Evolutionary conservation across 169 alveolate genomes (phyloP), one percentile per base, ranked within the genome.

Genomic region (Cryptosporidium parvum): DNA sequence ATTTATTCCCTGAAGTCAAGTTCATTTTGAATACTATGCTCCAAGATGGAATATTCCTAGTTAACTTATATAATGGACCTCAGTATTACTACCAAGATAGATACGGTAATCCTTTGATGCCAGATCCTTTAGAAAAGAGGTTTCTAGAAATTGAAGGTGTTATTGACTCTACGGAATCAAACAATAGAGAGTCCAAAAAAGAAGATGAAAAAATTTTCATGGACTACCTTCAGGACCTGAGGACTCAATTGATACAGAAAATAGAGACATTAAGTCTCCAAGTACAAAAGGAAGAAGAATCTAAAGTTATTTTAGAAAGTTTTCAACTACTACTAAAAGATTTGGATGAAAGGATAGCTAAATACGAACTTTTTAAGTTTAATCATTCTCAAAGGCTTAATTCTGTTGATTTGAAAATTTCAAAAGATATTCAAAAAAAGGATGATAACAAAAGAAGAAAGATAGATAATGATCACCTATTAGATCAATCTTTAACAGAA

Each of bases 41-140:
- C 42, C 33, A 62, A 45, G 80, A 80, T 9, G 89, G 65, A 5
- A 65, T 65, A 12, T 26, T 80, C 12, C 31, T 45, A 9, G 23
- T 44, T 14, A 62, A 65, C 33, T 26, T 80, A n/a, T 80, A 80
- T 39, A 62, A 80, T 80, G 89, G 89, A 4, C 89, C 89, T 14
- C 75, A 61, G 37, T 80, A 80, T 18, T 80, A 80, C 52, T 80
- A 80, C 70, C 73, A 80, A 59, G 89, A 80, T 26, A 58, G 89
- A 44, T 80, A 80, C 9, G 89, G 89, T 1, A 80, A 62, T 48
- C 89, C 89, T 16, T 62, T 80, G n/a, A 80, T 65, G 59, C 89
- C 89, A 0, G 89, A 80, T 31, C 75, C 75, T 31, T 21, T 80
- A 12, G 89, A 80, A 21, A 80, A 59, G 35, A 80, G 89, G 26